These are phyloP conservation scores for Blastobotrys proliferans DNA, from an alignment of 1,139 yeast genomes.

Conservation along the genomic window DNA sequence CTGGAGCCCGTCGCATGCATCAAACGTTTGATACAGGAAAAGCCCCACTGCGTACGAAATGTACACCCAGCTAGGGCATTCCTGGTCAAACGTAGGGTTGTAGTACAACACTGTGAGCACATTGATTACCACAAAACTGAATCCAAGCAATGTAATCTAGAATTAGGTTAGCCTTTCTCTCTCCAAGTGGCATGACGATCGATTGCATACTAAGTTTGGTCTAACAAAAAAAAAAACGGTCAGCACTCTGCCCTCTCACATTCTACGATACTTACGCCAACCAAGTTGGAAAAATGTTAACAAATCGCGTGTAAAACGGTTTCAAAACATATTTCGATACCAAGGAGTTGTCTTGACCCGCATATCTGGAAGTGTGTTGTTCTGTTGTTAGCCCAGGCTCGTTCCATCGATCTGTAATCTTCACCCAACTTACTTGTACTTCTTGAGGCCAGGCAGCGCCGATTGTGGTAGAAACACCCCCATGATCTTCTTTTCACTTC, in stretches of 20 bases:
- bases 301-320: constrained; percentile 68
- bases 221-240: constrained; percentile 10
- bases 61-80: constrained; percentile 78
- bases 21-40: constrained; percentile 90
- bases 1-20: constrained; percentile 94
- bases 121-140: constrained; percentile 63
- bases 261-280: constrained; percentile 48
- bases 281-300: constrained; percentile 69
- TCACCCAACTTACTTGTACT: constrained; percentile 53
- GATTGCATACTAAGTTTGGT: constrained; percentile 24
- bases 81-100: constrained; percentile 61
- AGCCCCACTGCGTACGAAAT: constrained; percentile 76
- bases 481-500: constrained; percentile 48
- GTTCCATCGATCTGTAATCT: not conserved
- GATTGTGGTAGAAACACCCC: constrained; percentile 66
- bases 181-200: not conserved
- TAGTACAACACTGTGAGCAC: constrained; percentile 62
- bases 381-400: not conserved
- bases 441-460: constrained; percentile 57
- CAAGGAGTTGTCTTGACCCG: constrained; percentile 77
- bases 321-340: constrained; percentile 70
- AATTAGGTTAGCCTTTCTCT: constrained; percentile 25
- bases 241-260: not conserved
- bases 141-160: constrained; percentile 75
- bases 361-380: constrained; percentile 36